These are phyloP conservation scores for Tuber microsphaerosporum DNA, from an alignment of 495 filamentous ascomycete genomes.

Conservation along the genomic window DNA sequence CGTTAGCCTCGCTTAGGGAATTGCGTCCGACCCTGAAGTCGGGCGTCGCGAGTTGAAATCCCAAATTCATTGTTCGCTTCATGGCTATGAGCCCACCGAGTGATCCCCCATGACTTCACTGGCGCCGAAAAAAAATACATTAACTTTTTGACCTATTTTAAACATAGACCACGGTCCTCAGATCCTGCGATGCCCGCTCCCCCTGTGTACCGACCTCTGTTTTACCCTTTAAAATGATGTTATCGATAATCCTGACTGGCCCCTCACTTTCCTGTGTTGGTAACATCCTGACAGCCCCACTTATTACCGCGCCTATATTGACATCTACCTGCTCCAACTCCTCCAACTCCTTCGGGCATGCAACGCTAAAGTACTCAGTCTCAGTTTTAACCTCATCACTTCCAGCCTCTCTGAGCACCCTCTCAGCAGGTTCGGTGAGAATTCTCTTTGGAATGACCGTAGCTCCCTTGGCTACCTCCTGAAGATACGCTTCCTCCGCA, in stretches of 20 bases:
- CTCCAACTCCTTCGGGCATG: slow-evolving; percentile 70
- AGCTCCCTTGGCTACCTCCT: slow-evolving; percentile 44
- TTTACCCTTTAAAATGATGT: slow-evolving; percentile 63
- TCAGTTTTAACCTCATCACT: slow-evolving; percentile 59
- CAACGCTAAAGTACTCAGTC: slow-evolving; percentile 83
- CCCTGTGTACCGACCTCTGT: neutral
- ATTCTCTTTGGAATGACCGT: neutral
- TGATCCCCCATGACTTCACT: neutral
- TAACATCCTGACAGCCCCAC: slow-evolving; percentile 82
- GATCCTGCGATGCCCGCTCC: neutral
- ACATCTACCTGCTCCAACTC: slow-evolving; percentile 64
- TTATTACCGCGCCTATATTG: slow-evolving; percentile 68
- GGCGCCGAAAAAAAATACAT: neutral
- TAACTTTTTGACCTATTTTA: neutral
- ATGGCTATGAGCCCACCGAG: neutral
- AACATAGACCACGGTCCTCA: neutral
- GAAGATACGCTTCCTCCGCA: slow-evolving; percentile 60
- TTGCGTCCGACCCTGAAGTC: neutral
- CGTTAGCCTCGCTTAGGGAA: neutral
- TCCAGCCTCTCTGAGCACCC: slow-evolving; percentile 24
- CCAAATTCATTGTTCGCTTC: neutral
- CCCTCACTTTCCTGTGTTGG: slow-evolving; percentile 71
- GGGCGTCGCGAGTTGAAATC: neutral
- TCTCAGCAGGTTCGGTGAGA: slow-evolving; percentile 7
- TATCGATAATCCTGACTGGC: slow-evolving; percentile 86